phyloP scores from a whole-genome alignment of 1,139 yeast genomes.

The Nakaseomyces nivariensis region DNA sequence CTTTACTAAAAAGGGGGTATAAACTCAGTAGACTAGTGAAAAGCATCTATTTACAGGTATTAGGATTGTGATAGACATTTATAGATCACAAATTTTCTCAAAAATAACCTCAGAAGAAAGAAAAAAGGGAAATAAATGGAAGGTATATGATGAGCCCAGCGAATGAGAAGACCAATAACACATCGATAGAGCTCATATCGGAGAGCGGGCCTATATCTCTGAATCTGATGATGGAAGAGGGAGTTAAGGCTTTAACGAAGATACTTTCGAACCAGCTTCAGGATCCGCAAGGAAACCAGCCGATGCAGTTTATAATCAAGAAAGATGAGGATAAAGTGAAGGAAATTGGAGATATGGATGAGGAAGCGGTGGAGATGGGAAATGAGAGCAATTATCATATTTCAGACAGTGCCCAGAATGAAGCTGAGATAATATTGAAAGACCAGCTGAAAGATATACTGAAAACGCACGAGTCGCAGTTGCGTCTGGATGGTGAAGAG shows the following conservation, averaged over 20 bases:
- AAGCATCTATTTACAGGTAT: too few relatives aligned
- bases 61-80: too few relatives aligned
- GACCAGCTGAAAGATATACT: constrained; percentile 4
- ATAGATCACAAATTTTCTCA: too few relatives aligned
- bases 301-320: constrained; percentile 22
- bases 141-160: background rate
- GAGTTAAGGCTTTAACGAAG: constrained; percentile 26
- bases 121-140: background rate
- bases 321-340: constrained; percentile 7
- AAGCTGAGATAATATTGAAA: constrained; percentile 1
- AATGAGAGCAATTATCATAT: constrained; percentile 10
- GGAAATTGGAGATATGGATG: constrained; percentile 3
- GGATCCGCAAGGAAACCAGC: constrained; percentile 17
- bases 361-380: constrained; percentile 10
- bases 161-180: constrained; percentile 2
- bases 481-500: constrained; percentile 21
- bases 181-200: constrained; percentile 23
- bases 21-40: too few relatives aligned
- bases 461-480: constrained; percentile 17
- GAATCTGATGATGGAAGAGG: constrained; percentile 29
- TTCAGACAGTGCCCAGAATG: background rate
- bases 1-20: too few relatives aligned
- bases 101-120: too few relatives aligned
- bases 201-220: constrained; percentile 26
- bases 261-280: constrained; percentile 23